These are phyloP conservation scores for Metschnikowia arizonensis DNA, from an alignment of 805 yeast genomes.

Conservation along the genomic window DNA sequence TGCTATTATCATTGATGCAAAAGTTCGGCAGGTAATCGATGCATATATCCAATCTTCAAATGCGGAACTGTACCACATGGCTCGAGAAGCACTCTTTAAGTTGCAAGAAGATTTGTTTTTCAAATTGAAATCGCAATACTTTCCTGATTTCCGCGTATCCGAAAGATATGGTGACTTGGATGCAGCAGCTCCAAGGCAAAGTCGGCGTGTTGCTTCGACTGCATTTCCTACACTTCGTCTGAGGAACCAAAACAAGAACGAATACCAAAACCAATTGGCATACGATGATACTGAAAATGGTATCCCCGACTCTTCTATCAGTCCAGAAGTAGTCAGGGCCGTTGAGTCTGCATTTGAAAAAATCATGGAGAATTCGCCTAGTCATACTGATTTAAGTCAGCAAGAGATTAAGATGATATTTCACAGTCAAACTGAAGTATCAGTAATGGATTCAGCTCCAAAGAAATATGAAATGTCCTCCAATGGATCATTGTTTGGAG, in stretches of 20 bases:
- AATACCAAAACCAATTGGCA: not conserved
- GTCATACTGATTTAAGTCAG: slow-evolving; percentile 5
- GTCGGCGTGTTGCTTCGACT: slow-evolving; percentile 7
- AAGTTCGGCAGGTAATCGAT: slow-evolving; percentile 4
- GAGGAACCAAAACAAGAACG: not conserved
- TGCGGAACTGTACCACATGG: slow-evolving; percentile 40
- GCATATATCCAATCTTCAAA: slow-evolving; percentile 11
- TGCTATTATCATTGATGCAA: slow-evolving; percentile 3
- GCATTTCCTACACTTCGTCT: slow-evolving; percentile 7
- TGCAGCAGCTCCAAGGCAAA: slow-evolving; percentile 1
- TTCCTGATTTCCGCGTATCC: slow-evolving; percentile 57
- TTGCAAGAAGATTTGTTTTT: slow-evolving; percentile 53
- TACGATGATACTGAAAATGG: not conserved
- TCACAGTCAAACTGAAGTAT: slow-evolving; percentile 1
- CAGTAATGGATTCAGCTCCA: not conserved
- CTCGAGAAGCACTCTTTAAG: slow-evolving; percentile 56
- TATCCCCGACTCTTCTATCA: slow-evolving; percentile 21
- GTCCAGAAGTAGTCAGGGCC: slow-evolving; percentile 50
- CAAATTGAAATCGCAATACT: slow-evolving; percentile 49
- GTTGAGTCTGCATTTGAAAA: slow-evolving; percentile 66
- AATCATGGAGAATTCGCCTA: slow-evolving; percentile 39
- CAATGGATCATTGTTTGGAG: slow-evolving; percentile 10
- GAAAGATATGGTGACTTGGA: slow-evolving; percentile 25
- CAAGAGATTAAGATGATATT: slow-evolving; percentile 1
- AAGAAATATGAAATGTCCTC: slow-evolving; percentile 5